Base-by-base conservation (phyloP, 768 basidiomycete species). In the Calvatia gigantea region DNA sequence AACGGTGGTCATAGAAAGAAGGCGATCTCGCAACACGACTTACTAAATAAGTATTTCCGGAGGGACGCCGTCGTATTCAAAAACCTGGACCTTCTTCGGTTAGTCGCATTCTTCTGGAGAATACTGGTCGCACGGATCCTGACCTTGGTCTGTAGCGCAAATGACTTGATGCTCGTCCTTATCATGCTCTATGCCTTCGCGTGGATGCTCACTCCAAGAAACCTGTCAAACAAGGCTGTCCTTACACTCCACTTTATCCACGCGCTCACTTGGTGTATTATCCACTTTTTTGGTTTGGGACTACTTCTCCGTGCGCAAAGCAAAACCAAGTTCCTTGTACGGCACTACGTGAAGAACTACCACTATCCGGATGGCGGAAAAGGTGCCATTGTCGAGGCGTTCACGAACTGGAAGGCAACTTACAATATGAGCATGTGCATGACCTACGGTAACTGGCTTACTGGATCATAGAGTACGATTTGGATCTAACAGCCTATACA, bases 291-390 rank as follows among this genome's bases (percentile, higher is more conserved):
- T 60, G 94, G 89, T 1, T 79, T 98, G 14, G 97, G 97, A 0
- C 70, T 87, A 35, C 75, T 96, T 15, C 77, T 99, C 37, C 83
- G 83, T 19, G 90, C 87, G 1, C 97, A 99, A 70, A 87, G 89
- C 61, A 78, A 86, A 67, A 82, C 72, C 68, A 95, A 94, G 69
- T 97, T 89, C 74, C 72, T 98, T 35, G 97, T 98, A 25, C 75
- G 93, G 60, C 97, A 99, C 69, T 98, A 89, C 67, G 71, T 97
- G 63, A 94, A 96, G 76, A 85, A 98, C 65, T 99, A 98, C 65
- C 85, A 93, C 63, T 98, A 98, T 69, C 80, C 85, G 11, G 85
- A 89, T 53, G 82, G 79, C 14, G 84, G 82, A 4, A 78, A 84
- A 56, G 83, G 85, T 43, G 95, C 96, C 0, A 82, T 94, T n/a